Evolutionary conservation across 805 yeast species (phyloP).

Genomic region (Teunomyces pallodes): DNA sequence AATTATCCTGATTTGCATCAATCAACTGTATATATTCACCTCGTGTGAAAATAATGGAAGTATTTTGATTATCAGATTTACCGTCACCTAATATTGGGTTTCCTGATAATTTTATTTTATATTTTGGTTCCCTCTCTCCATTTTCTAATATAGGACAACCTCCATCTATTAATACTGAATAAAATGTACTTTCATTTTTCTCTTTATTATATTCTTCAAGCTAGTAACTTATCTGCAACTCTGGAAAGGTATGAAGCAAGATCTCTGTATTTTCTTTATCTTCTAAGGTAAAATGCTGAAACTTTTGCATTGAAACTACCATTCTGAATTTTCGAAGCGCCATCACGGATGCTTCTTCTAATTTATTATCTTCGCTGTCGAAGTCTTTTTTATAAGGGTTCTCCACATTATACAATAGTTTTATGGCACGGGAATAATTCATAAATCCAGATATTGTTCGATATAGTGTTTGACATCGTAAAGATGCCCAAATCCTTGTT

Average conservation of each 20-base stretch:
- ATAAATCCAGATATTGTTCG: constrained; percentile 81
- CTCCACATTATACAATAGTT: constrained; percentile 65
- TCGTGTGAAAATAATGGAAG: constrained; percentile 78
- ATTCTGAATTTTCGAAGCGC: constrained; percentile 78
- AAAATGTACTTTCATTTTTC: constrained; percentile 46
- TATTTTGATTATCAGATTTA: constrained; percentile 94
- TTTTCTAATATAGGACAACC: constrained; percentile 47
- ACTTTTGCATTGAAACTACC: constrained; percentile 85
- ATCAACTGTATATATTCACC: constrained; percentile 94
- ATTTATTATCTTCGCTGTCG: constrained; percentile 16
- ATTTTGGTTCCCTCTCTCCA: constrained; percentile 40
- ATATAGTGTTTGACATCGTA: constrained; percentile 78
- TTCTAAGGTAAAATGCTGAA: constrained; percentile 56
- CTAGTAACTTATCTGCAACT: constrained; percentile 51
- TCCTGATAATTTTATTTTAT: constrained; percentile 79
- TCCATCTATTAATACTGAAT: constrained; percentile 55
- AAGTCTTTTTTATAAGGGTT: constrained; percentile 31
- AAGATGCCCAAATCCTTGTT: constrained; percentile 85
- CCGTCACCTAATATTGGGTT: constrained; percentile 97
- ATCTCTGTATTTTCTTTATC: constrained; percentile 69
- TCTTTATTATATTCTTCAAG: constrained; percentile 46
- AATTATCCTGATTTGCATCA: constrained; percentile 96
- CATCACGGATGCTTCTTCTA: constrained; percentile 29
- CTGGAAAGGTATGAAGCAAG: constrained; percentile 69
- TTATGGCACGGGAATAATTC: constrained; percentile 74